phyloP scores from a whole-genome alignment of 768 basidiomycete species.

The Calocybe gangraenosa region DNA sequence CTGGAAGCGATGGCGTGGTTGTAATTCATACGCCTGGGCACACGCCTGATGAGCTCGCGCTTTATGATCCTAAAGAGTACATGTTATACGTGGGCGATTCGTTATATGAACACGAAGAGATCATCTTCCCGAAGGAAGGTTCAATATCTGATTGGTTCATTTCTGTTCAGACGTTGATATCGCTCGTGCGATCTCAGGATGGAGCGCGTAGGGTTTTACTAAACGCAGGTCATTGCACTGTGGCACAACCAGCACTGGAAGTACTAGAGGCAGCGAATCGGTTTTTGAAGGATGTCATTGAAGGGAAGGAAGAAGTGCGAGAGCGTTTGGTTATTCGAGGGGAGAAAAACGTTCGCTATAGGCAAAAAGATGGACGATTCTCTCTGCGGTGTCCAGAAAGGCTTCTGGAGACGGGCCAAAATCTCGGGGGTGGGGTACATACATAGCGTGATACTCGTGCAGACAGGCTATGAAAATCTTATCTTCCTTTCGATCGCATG shows the following conservation, averaged over 20 bases:
- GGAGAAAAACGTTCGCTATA: constrained; percentile 39
- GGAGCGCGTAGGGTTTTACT: constrained; percentile 30
- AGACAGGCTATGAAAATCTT: background rate
- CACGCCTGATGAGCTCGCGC: constrained; percentile 53
- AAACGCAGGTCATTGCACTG: constrained; percentile 49
- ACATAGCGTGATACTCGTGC: background rate
- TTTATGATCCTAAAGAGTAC: constrained; percentile 44
- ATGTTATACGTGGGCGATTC: constrained; percentile 59
- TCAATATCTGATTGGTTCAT: constrained; percentile 48
- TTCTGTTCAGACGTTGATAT: constrained; percentile 38
- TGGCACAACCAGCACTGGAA: constrained; percentile 38
- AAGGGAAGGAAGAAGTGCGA: constrained; percentile 32
- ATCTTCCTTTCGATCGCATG: constrained; percentile 27
- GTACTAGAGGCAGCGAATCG: constrained; percentile 35
- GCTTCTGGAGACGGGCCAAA: constrained; percentile 36
- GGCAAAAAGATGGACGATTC: constrained; percentile 36
- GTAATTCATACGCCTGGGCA: constrained; percentile 57
- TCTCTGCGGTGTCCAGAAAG: constrained; percentile 46
- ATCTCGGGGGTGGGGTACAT: constrained; percentile 1
- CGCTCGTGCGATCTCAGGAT: constrained; percentile 31
- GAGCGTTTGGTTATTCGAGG: constrained; percentile 28
- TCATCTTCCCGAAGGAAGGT: constrained; percentile 52
- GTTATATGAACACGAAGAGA: constrained; percentile 49
- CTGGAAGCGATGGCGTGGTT: constrained; percentile 23
- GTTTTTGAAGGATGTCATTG: constrained; percentile 47